phyloP scores from a whole-genome alignment of 345 rosid species.

The Aquilaria malaccensis region DNA sequence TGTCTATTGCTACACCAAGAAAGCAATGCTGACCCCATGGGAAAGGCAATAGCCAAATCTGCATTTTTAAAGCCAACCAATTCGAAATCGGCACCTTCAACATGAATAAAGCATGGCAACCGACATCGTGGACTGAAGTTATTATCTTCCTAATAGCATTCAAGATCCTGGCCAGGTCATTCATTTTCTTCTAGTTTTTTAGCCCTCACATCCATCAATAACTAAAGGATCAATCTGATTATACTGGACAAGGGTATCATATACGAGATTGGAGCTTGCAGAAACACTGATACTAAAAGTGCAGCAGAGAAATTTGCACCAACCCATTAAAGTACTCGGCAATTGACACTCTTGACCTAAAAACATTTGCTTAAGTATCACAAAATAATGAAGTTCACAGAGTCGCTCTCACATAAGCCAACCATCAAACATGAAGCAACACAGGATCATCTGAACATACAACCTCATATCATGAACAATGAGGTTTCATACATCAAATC shows the following conservation, averaged over 20 bases:
- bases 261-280: constrained; percentile 16
- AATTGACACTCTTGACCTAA: too few species aligned
- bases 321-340: too few species aligned
- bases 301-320: too few species aligned
- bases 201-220: constrained; percentile 24
- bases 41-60: constrained; percentile 82
- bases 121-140: constrained; percentile 58
- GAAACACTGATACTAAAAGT: constrained; percentile 4
- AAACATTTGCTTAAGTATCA: too few species aligned
- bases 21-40: constrained; percentile 92
- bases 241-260: background rate
- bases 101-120: constrained; percentile 75
- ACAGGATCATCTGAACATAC: too few species aligned
- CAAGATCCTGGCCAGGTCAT: constrained; percentile 31
- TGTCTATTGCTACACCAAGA: constrained; percentile 95
- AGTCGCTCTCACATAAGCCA: too few species aligned
- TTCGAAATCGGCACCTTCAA: constrained; percentile 87
- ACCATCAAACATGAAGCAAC: too few species aligned
- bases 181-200: constrained; percentile 15
- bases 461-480: too few species aligned
- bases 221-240: constrained; percentile 4
- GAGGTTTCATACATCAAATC: too few species aligned
- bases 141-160: constrained; percentile 47
- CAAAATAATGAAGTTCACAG: too few species aligned
- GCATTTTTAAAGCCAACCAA: constrained; percentile 99